Evolutionary conservation across 202 grass and related monocot genomes (phyloP).

Genomic region (Zizania palustris): DNA sequence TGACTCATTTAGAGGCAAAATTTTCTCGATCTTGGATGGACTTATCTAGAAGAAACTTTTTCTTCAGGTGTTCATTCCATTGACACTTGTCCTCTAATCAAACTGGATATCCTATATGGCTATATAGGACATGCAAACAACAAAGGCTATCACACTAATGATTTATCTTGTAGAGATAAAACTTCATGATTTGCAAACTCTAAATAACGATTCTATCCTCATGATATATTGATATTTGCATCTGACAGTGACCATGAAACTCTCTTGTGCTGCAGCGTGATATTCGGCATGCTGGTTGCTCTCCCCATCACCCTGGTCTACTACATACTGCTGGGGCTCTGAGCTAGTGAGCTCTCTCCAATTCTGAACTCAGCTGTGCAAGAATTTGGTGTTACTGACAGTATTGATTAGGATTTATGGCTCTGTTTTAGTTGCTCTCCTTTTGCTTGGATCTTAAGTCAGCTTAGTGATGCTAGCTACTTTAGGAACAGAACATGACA

Average conservation of each 20-base stretch:
- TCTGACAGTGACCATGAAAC: constrained; percentile 11
- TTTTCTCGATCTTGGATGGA: no score
- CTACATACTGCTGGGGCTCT: constrained; percentile 71
- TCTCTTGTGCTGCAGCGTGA: constrained; percentile 57
- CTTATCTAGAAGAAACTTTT: no score
- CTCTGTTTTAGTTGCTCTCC: background rate
- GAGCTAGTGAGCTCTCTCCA: constrained; percentile 47
- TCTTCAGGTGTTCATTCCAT: no score
- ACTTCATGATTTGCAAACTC: no score
- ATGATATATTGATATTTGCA: background rate
- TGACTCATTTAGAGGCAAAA: no score
- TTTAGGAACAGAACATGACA: constrained; percentile 1
- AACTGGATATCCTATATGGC: no score
- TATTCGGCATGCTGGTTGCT: constrained; percentile 83
- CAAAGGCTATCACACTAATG: background rate
- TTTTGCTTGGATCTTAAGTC: constrained; percentile 19
- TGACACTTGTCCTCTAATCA: no score
- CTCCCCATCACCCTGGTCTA: constrained; percentile 74
- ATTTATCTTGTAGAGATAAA: background rate
- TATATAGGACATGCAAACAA: no score
- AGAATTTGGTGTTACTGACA: constrained; percentile 33
- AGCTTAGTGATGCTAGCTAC: constrained; percentile 4
- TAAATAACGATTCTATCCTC: background rate
- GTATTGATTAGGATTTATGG: background rate
- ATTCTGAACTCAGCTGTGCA: background rate